Base-by-base conservation (phyloP, 768 basidiomycete species). In the Rhizopogon vinicolor region DNA sequence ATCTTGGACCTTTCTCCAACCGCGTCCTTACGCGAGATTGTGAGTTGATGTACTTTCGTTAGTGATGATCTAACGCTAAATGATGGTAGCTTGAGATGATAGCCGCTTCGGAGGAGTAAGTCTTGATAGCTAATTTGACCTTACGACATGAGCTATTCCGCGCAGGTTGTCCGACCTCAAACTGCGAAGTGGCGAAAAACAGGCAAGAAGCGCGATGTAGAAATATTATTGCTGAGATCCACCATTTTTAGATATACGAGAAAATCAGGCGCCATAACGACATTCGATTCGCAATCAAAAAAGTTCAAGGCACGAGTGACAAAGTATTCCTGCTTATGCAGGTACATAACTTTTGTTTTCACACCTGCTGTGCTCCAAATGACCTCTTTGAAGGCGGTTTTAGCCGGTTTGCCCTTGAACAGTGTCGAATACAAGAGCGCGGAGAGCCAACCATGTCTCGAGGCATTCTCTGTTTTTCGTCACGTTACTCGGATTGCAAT, bases 301-400 rank as follows among this genome's bases (percentile, higher is more conserved):
- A 85, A 59, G 71, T 87, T 5, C 86, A 87, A 44, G 85, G 79
- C 58, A 78, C 86, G 0, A 68, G 76, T 3, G 91, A 96, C 66
- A 96, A 96, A 67, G 78, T 90, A 9, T 85, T 90, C 66, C 65
- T 95, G 6, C 72, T 93, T 41, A 83, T 93, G 5, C 93, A 96
- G 72, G 89, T 89, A 37, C 13, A 37, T 37, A 45, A 54, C 69
- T 42, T 39, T 25, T 22, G 10, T 5, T 5, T 7, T 39, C 28
- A 28, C 4, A 42, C 6, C 44, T 16, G 12, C 39, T 9, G 29
- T 14, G n/a, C 57, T 48, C 55, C 28, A 39, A 53, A 41, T 61
- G 28, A 64, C 43, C 41, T 51, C 44, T 39, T 25, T 44, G 8
- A 57, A 95, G 89, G 86, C 90, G 37, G 76, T 89, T 41, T 73